These are phyloP conservation scores for Neospora caninum DNA, from an alignment of 169 alveolate species.

Conservation along the genomic window DNA sequence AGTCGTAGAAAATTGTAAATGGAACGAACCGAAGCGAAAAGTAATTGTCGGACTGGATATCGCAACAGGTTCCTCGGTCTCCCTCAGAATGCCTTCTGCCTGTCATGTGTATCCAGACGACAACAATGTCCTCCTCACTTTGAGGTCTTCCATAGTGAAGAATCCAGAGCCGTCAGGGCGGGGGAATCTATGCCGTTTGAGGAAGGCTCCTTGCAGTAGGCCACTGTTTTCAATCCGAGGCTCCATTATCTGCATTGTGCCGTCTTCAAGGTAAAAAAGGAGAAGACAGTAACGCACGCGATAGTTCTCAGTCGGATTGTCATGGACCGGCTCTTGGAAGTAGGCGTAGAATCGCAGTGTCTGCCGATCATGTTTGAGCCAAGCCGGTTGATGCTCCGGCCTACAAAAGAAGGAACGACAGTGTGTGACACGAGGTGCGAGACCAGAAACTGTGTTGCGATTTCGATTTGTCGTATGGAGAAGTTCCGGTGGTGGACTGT, in stretches of 20 bases:
- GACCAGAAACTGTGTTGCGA: not conserved
- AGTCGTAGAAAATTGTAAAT: too few species aligned
- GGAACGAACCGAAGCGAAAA: too few species aligned
- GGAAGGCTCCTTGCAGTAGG: slow-evolving; percentile 86
- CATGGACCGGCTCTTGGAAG: slow-evolving; percentile 88
- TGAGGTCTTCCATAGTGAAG: slow-evolving; percentile 82
- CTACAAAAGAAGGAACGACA: slow-evolving; percentile 43
- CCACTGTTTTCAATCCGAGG: slow-evolving; percentile 85
- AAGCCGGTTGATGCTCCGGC: slow-evolving; percentile 88
- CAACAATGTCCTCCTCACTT: slow-evolving; percentile 42
- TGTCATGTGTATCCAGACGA: too few species aligned
- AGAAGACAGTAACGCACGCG: slow-evolving; percentile 85
- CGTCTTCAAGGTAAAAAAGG: slow-evolving; percentile 86
- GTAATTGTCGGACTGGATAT: too few species aligned
- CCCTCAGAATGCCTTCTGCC: too few species aligned
- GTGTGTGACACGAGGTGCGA: too few species aligned
- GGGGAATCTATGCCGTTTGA: slow-evolving; percentile 82
- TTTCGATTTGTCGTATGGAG: not conserved
- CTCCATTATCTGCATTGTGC: slow-evolving; percentile 86
- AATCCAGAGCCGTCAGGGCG: slow-evolving; percentile 75
- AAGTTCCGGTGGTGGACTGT: not conserved
- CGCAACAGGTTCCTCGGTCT: too few species aligned
- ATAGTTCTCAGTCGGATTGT: slow-evolving; percentile 85
- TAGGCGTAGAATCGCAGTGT: slow-evolving; percentile 85
- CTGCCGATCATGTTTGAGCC: slow-evolving; percentile 89